A percentile compares a stretch with the other conserved stretches of the same genome.
Evolutionary conservation across 2,329 filamentous ascomycete species (phyloP).

Genomic region (Myrmaecium sp.): DNA sequence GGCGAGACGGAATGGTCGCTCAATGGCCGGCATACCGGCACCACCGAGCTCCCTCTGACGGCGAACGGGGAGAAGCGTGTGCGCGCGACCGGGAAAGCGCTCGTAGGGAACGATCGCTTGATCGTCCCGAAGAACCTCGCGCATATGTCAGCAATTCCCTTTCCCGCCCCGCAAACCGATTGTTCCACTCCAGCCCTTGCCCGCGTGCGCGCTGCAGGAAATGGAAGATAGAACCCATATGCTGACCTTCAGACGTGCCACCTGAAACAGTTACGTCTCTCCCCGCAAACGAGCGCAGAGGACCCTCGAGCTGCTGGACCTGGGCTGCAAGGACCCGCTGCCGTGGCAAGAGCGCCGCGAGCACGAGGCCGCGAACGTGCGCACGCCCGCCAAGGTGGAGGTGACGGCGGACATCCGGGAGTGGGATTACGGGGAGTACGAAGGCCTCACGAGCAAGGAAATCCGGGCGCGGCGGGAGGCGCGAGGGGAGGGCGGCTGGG

Average conservation of each 20-base stretch:
- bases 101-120: conserved; percentile 69
- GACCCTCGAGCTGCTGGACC: conserved; percentile 74
- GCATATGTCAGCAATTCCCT: conserved; percentile 52
- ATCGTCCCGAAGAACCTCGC: conserved; percentile 69
- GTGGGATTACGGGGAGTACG: conserved; percentile 48
- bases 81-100: conserved; percentile 55
- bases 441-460: conserved; percentile 36
- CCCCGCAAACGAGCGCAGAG: conserved; percentile 69
- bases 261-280: conserved; percentile 66
- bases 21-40: conserved; percentile 64
- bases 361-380: conserved; percentile 8
- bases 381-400: conserved; percentile 22
- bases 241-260: background rate
- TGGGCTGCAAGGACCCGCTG: conserved; percentile 50
- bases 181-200: conserved; percentile 2
- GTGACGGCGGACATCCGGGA: conserved; percentile 38
- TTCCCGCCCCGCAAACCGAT: no score
- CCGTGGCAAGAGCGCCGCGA: conserved; percentile 44
- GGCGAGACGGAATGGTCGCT: conserved; percentile 95
- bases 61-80: conserved; percentile 45
- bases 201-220: background rate
- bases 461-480: conserved; percentile 31
- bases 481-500: conserved; percentile 44
- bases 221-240: background rate
- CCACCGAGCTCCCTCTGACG: conserved; percentile 74